Evolutionary conservation across 805 yeast species (phyloP).

Genomic region (Yamadazyma akitaensis): DNA sequence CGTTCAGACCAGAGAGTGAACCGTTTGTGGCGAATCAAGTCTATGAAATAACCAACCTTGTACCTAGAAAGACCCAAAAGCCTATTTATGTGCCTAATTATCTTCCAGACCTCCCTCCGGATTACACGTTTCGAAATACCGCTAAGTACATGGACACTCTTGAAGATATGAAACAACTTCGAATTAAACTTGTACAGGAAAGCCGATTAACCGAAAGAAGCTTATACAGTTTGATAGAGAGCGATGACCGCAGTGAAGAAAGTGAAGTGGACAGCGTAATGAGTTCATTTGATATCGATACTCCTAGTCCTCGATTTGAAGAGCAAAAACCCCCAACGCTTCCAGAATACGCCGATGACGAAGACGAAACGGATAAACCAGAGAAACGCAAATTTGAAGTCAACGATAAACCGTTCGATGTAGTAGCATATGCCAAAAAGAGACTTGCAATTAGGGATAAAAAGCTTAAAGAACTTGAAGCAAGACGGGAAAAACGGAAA

Average conservation of each 20-base stretch:
- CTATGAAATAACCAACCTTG: slow-evolving; percentile 50
- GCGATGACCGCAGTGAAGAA: slow-evolving; percentile 18
- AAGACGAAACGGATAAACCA: slow-evolving; percentile 3
- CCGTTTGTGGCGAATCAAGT: slow-evolving; percentile 52
- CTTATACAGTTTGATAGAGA: slow-evolving; percentile 53
- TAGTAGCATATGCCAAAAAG: slow-evolving; percentile 53
- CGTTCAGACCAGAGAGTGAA: slow-evolving; percentile 36
- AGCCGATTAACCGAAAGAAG: slow-evolving; percentile 80
- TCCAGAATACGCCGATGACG: slow-evolving; percentile 14
- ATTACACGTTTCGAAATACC: slow-evolving; percentile 82
- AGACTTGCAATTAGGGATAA: slow-evolving; percentile 38
- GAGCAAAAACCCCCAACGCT: slow-evolving; percentile 11
- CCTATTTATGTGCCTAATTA: slow-evolving; percentile 61
- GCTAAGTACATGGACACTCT: slow-evolving; percentile 61
- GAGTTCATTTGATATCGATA: slow-evolving; percentile 7
- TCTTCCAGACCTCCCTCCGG: slow-evolving; percentile 90
- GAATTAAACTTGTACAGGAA: slow-evolving; percentile 74
- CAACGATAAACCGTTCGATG: slow-evolving; percentile 38
- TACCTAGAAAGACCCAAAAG: slow-evolving; percentile 45
- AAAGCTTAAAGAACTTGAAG: slow-evolving; percentile 20
- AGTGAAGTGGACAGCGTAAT: slow-evolving; percentile 9
- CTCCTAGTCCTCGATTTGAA: slow-evolving; percentile 12
- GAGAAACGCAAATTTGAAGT: slow-evolving; percentile 8
- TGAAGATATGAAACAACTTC: slow-evolving; percentile 66
- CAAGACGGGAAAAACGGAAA: slow-evolving; percentile 20